These are phyloP conservation scores for Stropharia rugosoannulata DNA, from an alignment of 768 basidiomycete genomes.

Conservation along the genomic window DNA sequence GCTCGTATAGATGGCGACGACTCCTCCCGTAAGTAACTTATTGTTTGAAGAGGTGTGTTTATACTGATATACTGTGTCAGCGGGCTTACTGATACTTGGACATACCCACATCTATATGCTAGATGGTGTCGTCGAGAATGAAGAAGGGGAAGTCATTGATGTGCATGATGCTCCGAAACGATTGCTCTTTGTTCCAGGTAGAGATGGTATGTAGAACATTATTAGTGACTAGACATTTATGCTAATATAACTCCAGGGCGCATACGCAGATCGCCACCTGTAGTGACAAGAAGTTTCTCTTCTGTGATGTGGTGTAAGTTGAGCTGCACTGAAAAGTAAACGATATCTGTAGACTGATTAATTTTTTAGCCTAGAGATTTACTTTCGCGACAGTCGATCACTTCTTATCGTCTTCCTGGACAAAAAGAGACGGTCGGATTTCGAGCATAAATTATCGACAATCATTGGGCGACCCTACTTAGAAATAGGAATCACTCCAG, in stretches of 20 bases:
- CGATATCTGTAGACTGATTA: slow-evolving; percentile 1
- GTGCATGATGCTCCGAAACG: slow-evolving; percentile 81
- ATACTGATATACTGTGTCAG: slow-evolving; percentile 31
- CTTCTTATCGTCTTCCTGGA: slow-evolving; percentile 81
- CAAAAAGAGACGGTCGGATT: slow-evolving; percentile 59
- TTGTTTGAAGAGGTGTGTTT: neutral
- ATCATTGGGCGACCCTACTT: slow-evolving; percentile 43
- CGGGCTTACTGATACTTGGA: slow-evolving; percentile 87
- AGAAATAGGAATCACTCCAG: slow-evolving; percentile 46
- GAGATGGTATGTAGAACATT: slow-evolving; percentile 60
- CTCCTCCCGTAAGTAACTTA: slow-evolving; percentile 65
- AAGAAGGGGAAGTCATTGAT: slow-evolving; percentile 87
- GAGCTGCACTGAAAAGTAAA: neutral
- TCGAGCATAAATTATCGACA: slow-evolving; percentile 50
- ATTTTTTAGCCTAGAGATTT: slow-evolving; percentile 72
- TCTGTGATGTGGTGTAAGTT: slow-evolving; percentile 87
- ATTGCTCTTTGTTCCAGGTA: slow-evolving; percentile 83
- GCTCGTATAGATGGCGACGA: slow-evolving; percentile 89
- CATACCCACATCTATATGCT: slow-evolving; percentile 85
- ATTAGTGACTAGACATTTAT: neutral
- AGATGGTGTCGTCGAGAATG: slow-evolving; percentile 84
- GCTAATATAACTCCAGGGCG: slow-evolving; percentile 45
- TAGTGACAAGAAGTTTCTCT: slow-evolving; percentile 83
- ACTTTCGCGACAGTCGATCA: slow-evolving; percentile 90
- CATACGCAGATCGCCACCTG: slow-evolving; percentile 77